Percentiles rank a stretch among this genome's conserved stretches.
phyloP scores from a whole-genome alignment of 805 yeast species.

The Yamadazyma philogaea region DNA sequence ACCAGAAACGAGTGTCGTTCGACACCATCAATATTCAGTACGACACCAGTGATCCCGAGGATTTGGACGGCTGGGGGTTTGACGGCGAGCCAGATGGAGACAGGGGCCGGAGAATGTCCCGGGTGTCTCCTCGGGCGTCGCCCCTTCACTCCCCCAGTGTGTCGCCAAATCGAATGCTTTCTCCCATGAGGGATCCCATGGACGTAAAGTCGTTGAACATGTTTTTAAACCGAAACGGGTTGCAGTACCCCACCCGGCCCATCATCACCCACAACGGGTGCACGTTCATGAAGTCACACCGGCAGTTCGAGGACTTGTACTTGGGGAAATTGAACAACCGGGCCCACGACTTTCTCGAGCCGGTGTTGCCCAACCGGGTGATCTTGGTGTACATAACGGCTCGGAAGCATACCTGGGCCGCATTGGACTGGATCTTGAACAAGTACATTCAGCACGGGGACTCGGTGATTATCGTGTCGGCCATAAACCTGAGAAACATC shows the following conservation, averaged over 20 bases:
- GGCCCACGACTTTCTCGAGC: slow-evolving; percentile 17
- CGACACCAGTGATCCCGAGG: slow-evolving; percentile 20
- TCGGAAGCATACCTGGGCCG: slow-evolving; percentile 77
- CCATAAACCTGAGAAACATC: slow-evolving; percentile 32
- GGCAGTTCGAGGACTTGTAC: slow-evolving; percentile 46
- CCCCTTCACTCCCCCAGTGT: slow-evolving; percentile 17
- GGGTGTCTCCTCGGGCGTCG: slow-evolving; percentile 11
- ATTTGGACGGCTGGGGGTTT: background rate
- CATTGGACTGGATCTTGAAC: slow-evolving; percentile 65
- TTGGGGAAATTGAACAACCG: slow-evolving; percentile 29
- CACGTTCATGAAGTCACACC: slow-evolving; percentile 47
- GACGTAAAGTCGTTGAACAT: slow-evolving; percentile 11
- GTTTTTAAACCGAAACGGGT: slow-evolving; percentile 9
- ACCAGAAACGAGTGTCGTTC: slow-evolving; percentile 45
- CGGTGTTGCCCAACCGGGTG: slow-evolving; percentile 50
- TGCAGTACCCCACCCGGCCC: slow-evolving; percentile 39
- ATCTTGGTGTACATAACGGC: slow-evolving; percentile 67
- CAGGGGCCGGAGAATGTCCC: slow-evolving; percentile 13
- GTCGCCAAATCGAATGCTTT: slow-evolving; percentile 20
- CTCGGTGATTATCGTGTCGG: slow-evolving; percentile 57
- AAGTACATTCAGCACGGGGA: slow-evolving; percentile 62
- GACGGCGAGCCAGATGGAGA: slow-evolving; percentile 1
- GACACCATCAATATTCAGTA: slow-evolving; percentile 48
- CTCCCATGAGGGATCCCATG: slow-evolving; percentile 17
- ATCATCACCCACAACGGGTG: slow-evolving; percentile 40